Evolutionary conservation across 345 rosid species (phyloP).

Genomic region (Lepidium aucheri): DNA sequence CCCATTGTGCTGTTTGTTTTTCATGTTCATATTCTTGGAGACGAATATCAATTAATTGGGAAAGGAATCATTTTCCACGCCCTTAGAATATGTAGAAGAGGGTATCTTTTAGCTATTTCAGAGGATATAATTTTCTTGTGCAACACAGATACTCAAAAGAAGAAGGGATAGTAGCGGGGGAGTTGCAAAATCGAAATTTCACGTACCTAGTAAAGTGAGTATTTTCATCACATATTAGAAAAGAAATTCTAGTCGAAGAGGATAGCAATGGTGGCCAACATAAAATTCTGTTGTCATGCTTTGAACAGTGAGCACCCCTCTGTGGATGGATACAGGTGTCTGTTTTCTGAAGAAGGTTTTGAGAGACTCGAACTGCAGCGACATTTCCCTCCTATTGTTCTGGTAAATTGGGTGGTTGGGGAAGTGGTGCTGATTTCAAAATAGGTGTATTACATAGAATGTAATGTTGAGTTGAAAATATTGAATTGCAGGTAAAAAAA

Average conservation of each 20-base stretch:
- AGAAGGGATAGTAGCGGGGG: constrained; percentile 58
- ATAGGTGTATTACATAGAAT: neutral
- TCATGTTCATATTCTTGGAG: neutral
- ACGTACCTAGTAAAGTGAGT: constrained; percentile 76
- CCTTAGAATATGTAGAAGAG: neutral
- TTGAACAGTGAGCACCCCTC: constrained; percentile 55
- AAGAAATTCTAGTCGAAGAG: neutral
- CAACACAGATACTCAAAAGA: constrained; percentile 84
- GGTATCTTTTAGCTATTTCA: neutral
- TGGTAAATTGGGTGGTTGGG: constrained; percentile 37
- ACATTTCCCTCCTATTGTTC: constrained; percentile 46
- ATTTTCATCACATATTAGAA: constrained; percentile 7
- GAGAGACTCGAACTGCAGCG: constrained; percentile 43
- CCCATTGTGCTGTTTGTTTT: constrained; percentile 1
- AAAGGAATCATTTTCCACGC: neutral
- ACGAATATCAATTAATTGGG: neutral
- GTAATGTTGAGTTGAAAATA: constrained; percentile 2
- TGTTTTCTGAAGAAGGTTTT: constrained; percentile 55
- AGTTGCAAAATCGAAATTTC: constrained; percentile 49
- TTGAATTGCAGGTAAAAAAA: constrained; percentile 55
- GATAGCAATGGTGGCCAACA: neutral
- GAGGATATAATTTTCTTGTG: constrained; percentile 4
- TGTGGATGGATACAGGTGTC: constrained; percentile 68
- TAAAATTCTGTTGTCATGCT: constrained; percentile 11
- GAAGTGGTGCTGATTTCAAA: neutral